Conservation (phyloP, 2,329 filamentous ascomycete genomes). For the Penicillium sclerotiorum region DNA sequence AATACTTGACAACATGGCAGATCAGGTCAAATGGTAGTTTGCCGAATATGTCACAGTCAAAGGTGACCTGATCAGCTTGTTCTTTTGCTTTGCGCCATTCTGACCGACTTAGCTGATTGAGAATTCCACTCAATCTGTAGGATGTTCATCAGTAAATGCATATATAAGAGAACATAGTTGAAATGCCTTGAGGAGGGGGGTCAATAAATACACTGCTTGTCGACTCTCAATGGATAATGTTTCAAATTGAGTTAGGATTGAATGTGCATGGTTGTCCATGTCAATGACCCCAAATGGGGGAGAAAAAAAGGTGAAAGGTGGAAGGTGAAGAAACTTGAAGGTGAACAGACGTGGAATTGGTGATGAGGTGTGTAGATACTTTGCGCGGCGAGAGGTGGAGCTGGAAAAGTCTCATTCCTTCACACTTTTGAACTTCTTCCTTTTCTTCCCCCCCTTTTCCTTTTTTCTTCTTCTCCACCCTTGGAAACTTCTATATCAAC, state of each 20-base stretch:
- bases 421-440: background rate
- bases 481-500: background rate
- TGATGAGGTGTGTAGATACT: too few species aligned
- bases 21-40: constrained; percentile 38
- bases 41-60: constrained; percentile 38
- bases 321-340: background rate
- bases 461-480: constrained; percentile 9
- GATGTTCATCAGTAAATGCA: background rate
- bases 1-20: constrained; percentile 26
- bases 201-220: constrained; percentile 15
- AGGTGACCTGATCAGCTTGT: constrained; percentile 21
- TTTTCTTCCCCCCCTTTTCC: constrained; percentile 7
- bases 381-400: too few species aligned
- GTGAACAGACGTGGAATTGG: background rate
- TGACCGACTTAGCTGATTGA: constrained; percentile 28
- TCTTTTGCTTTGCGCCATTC: constrained; percentile 37
- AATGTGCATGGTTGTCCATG: constrained; percentile 8
- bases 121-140: constrained; percentile 31
- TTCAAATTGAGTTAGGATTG: constrained; percentile 24
- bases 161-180: background rate
- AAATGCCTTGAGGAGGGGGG: background rate
- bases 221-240: constrained; percentile 26
- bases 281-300: background rate
- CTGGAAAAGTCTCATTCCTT: constrained; percentile 8
- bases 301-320: background rate